Conservation (phyloP, 2,329 filamentous ascomycete species). For the Ploettnerulaceae sp. region DNA sequence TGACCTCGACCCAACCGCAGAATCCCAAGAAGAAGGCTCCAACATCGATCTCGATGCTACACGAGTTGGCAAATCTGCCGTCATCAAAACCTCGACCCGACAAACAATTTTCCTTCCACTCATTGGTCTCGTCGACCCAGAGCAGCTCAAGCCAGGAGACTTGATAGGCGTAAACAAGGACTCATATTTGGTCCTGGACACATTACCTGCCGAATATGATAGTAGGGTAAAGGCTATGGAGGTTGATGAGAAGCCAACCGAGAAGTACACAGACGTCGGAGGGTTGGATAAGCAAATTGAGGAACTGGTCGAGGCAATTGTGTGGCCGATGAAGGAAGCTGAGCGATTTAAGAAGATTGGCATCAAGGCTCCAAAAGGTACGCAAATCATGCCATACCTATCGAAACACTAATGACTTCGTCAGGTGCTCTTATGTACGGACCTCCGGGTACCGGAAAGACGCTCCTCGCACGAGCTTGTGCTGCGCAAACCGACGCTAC, state of each 20-base stretch:
- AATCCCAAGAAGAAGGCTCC: constrained; percentile 94
- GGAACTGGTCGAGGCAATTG: constrained; percentile 95
- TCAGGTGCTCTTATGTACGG: constrained; percentile 97
- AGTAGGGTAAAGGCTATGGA: constrained; percentile 99
- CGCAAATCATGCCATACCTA: constrained; percentile 29
- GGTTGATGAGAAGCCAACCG: constrained; percentile 98
- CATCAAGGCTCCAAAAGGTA: constrained; percentile 99
- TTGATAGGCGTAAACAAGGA: constrained; percentile 99
- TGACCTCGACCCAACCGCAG: constrained; percentile 91
- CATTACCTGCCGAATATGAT: constrained; percentile 94
- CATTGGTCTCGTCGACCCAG: constrained; percentile 93
- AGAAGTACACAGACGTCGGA: constrained; percentile 98
- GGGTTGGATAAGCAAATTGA: constrained; percentile 98
- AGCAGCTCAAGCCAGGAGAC: constrained; percentile 91
- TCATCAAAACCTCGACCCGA: constrained; percentile 98
- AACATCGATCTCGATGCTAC: constrained; percentile 98
- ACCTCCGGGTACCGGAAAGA: constrained; percentile 85
- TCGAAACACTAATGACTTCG: constrained; percentile 6
- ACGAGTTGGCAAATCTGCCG: constrained; percentile 93
- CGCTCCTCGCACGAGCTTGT: constrained; percentile 87
- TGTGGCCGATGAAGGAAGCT: constrained; percentile 99
- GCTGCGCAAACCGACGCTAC: constrained; percentile 97
- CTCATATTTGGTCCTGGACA: constrained; percentile 95
- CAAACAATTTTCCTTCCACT: constrained; percentile 98
- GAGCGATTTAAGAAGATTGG: constrained; percentile 99